phyloP scores from a whole-genome alignment of 164 flowering plant genomes.

The Taxillus chinensis region DNA sequence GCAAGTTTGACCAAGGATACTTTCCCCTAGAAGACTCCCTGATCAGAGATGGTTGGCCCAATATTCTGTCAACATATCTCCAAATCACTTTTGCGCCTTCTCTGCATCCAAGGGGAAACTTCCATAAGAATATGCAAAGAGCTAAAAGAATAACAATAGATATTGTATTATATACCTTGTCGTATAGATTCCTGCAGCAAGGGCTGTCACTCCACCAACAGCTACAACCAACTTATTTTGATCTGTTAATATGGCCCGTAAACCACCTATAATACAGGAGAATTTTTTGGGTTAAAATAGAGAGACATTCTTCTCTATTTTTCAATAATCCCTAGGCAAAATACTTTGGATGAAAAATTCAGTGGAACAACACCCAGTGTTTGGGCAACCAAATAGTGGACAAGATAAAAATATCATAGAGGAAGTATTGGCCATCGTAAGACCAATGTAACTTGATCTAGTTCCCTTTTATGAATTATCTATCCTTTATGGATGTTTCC shows the following conservation, averaged over 20 bases:
- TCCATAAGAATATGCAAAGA: conserved; percentile 4
- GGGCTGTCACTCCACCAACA: conserved; percentile 95
- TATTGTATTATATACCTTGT: conserved; percentile 46
- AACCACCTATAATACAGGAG: conserved; percentile 48
- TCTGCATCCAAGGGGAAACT: conserved; percentile 33
- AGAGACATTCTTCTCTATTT: too few relatives aligned
- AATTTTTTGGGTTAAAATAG: too few relatives aligned
- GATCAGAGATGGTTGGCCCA: conserved; percentile 94
- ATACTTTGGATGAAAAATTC: too few relatives aligned
- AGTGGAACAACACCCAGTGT: too few relatives aligned
- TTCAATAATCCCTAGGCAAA: too few relatives aligned
- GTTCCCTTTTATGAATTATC: too few relatives aligned
- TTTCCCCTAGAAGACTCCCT: conserved; percentile 94
- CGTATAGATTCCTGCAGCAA: conserved; percentile 93
- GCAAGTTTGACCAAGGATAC: conserved; percentile 89
- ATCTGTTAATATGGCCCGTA: conserved; percentile 79
- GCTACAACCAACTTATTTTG: conserved; percentile 85
- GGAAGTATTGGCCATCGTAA: too few relatives aligned
- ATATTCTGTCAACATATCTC: conserved; percentile 91
- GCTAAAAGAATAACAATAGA: too few relatives aligned
- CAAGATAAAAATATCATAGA: too few relatives aligned
- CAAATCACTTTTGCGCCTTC: conserved; percentile 95
- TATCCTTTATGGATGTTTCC: too few relatives aligned
- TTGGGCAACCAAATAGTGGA: too few relatives aligned
- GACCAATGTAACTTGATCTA: too few relatives aligned